phyloP scores from a whole-genome alignment of 1,284 basidiomycete genomes.

The Naganishia albida region DNA sequence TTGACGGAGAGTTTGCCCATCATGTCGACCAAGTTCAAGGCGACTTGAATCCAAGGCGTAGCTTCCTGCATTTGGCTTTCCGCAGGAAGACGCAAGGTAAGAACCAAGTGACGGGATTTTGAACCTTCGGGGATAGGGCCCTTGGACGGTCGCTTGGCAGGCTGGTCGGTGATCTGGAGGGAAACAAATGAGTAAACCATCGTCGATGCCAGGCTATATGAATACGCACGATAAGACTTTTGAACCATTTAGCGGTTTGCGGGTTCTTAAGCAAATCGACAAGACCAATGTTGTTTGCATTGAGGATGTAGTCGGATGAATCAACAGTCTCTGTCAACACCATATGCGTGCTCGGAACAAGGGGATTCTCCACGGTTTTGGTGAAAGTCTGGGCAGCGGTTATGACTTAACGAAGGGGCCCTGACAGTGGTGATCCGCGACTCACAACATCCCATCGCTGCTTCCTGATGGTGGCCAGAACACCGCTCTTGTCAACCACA shows the following conservation, averaged over 20 bases:
- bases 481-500: conserved; percentile 70
- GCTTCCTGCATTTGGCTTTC: conserved; percentile 58
- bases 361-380: conserved; percentile 43
- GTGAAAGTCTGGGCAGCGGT: conserved; percentile 47
- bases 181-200: neutral
- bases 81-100: conserved; percentile 66
- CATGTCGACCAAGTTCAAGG: conserved; percentile 73
- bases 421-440: conserved; percentile 34
- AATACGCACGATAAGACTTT: conserved; percentile 68
- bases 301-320: conserved; percentile 74
- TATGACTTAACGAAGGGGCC: neutral
- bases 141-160: conserved; percentile 63
- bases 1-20: conserved; percentile 63
- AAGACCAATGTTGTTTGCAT: conserved; percentile 63
- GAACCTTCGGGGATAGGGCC: conserved; percentile 58
- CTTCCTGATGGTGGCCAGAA: conserved; percentile 67
- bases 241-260: conserved; percentile 58
- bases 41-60: conserved; percentile 64
- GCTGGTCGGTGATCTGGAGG: conserved; percentile 75
- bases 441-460: conserved; percentile 81
- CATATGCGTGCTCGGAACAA: conserved; percentile 58
- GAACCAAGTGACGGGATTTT: conserved; percentile 69
- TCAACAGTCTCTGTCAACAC: conserved; percentile 75
- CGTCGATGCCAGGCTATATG: neutral
- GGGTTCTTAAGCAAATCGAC: conserved; percentile 64